Evolutionary conservation across 2,329 filamentous ascomycete species (phyloP).

Genomic region (Pseudocercospora vitis): DNA sequence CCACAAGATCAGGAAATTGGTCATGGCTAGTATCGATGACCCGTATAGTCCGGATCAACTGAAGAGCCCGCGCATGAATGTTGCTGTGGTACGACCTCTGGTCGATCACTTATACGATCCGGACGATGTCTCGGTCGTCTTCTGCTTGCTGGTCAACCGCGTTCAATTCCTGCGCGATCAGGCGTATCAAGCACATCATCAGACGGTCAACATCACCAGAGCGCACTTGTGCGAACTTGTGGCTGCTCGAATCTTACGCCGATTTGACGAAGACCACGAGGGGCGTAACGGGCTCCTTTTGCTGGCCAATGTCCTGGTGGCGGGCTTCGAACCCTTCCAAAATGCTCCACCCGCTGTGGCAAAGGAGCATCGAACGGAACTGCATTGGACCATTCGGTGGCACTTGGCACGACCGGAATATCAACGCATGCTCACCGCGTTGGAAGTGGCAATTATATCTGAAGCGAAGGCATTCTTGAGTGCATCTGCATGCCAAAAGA

Average conservation of each 20-base stretch:
- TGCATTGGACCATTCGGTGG: conserved; percentile 47
- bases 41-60: conserved; percentile 73
- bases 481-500: conserved; percentile 75
- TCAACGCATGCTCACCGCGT: conserved; percentile 67
- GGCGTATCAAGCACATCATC: conserved; percentile 70
- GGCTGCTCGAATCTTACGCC: conserved; percentile 72
- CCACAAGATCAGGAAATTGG: conserved; percentile 54
- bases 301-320: conserved; percentile 76
- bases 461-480: conserved; percentile 77
- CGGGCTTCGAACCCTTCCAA: conserved; percentile 82
- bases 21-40: conserved; percentile 57
- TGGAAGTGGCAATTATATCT: conserved; percentile 80
- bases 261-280: conserved; percentile 75
- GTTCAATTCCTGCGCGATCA: conserved; percentile 78
- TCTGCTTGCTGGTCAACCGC: conserved; percentile 79
- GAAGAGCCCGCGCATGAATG: conserved; percentile 77
- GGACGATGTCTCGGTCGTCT: conserved; percentile 79
- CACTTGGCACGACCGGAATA: conserved; percentile 46
- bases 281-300: conserved; percentile 69
- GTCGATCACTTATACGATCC: conserved; percentile 81
- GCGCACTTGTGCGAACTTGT: conserved; percentile 78
- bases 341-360: conserved; percentile 70
- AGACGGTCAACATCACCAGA: conserved; percentile 77
- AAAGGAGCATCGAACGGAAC: conserved; percentile 54
- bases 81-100: conserved; percentile 73